Evolutionary conservation across 768 basidiomycete species (phyloP).

Genomic region (Rhizopogon vulgaris): DNA sequence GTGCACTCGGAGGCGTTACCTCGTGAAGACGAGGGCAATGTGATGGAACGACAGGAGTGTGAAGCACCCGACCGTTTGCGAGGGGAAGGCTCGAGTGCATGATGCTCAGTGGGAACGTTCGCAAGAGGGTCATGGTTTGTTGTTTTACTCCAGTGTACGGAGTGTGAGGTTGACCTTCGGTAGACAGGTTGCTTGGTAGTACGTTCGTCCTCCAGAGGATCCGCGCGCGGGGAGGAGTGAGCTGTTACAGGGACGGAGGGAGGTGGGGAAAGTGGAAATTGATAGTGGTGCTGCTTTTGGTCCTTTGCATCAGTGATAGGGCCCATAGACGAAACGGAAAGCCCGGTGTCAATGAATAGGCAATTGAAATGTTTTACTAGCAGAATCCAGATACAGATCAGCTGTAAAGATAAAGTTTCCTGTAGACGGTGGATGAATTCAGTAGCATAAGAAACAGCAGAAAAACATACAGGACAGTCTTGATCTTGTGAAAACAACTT

Average conservation of each 20-base stretch:
- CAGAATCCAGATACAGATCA: no score
- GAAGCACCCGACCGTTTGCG: slow-evolving; percentile 15
- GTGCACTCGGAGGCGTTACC: slow-evolving; percentile 8
- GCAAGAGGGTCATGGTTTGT: slow-evolving; percentile 38
- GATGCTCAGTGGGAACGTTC: slow-evolving; percentile 22
- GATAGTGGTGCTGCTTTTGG: slow-evolving; percentile 23
- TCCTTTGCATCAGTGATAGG: slow-evolving; percentile 17
- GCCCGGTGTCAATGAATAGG: not conserved
- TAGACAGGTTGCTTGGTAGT: not conserved
- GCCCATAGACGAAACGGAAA: slow-evolving; percentile 15
- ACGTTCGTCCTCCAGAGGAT: slow-evolving; percentile 8
- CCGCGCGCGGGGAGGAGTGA: slow-evolving; percentile 31
- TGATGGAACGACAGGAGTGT: slow-evolving; percentile 24
- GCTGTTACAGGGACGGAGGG: slow-evolving; percentile 37
- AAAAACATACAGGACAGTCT: not conserved
- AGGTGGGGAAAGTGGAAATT: slow-evolving; percentile 43
- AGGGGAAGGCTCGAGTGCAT: slow-evolving; percentile 14
- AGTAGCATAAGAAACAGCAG: not conserved
- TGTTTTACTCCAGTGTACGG: slow-evolving; percentile 36
- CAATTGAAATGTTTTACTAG: no score
- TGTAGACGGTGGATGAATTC: not conserved
- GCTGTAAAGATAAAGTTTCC: not conserved
- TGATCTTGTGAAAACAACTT: slow-evolving; percentile 2
- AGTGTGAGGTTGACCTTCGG: slow-evolving; percentile 21
- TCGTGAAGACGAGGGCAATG: slow-evolving; percentile 26